Evolutionary conservation across 2,329 filamentous ascomycete genomes (phyloP).

Genomic region (Hypoxylon sp.): DNA sequence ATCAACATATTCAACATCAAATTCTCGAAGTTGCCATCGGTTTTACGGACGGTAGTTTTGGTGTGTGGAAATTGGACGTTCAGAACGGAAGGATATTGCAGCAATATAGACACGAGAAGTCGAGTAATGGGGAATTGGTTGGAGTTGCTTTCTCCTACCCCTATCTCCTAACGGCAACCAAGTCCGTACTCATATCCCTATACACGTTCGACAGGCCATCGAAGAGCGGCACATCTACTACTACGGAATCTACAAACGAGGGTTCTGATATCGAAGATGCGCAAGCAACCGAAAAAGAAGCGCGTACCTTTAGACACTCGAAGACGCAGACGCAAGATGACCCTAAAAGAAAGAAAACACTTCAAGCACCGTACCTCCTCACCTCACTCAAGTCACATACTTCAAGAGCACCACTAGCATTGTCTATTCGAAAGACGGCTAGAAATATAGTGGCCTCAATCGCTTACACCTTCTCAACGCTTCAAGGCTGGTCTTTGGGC

Average conservation of each 20-base stretch:
- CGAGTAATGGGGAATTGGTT: conserved; percentile 71
- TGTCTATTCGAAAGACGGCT: conserved; percentile 78
- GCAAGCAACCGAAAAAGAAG: no score
- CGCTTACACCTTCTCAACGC: conserved; percentile 82
- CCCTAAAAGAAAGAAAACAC: neutral
- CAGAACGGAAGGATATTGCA: conserved; percentile 53
- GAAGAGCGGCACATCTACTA: conserved; percentile 21
- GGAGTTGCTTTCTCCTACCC: conserved; percentile 77
- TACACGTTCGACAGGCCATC: conserved; percentile 67
- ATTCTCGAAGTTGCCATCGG: conserved; percentile 71
- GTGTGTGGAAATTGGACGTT: conserved; percentile 69
- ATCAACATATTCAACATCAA: conserved; percentile 53
- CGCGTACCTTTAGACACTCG: neutral
- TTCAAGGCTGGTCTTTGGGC: conserved; percentile 86
- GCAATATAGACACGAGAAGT: conserved; percentile 68
- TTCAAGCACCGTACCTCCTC: conserved; percentile 65
- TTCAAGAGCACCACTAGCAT: conserved; percentile 77
- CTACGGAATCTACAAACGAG: conserved; percentile 18
- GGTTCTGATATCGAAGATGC: no score
- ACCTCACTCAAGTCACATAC: conserved; percentile 84
- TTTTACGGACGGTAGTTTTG: conserved; percentile 76
- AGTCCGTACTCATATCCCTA: conserved; percentile 76
- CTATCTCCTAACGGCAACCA: conserved; percentile 81
- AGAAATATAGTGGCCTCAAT: conserved; percentile 79
- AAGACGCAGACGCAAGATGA: conserved; percentile 1